Base-by-base conservation (phyloP, 2,329 filamentous ascomycete species). In the Dothidotthia symphoricarpi region DNA sequence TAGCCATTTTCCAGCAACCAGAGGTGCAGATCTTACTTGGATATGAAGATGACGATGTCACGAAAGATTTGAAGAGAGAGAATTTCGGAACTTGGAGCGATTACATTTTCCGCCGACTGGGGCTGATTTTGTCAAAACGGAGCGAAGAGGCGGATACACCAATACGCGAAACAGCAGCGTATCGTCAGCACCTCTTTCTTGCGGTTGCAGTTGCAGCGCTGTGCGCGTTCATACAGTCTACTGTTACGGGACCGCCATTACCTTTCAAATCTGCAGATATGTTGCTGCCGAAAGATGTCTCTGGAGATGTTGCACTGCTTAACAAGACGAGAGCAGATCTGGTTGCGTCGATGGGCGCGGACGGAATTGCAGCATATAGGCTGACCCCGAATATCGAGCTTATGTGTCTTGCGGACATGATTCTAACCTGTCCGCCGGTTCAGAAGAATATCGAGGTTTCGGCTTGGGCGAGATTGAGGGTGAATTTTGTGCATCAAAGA, bases 181-280 rank as follows among this genome's bases (percentile, higher is more conserved):
- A 71, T 41, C 64, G 57, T 14, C 68, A 69, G 39, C 55, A 68
- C 38, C 47, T 71, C 2, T 63, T 70, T 30, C 69, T 81, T 36
- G 70, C 79, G 29, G 70, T 85, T 24, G 86, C 81, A 8, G 70
- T 87, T 31, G 82, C 85, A 1, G 79, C 84, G 2, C 74, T 95
- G 9, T 78, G 88, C 57, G 80, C 83, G 9, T 96, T 95, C 61
- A 68, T 95, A 12, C 90, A 96, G 64, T 81, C 82, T 1, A 95
- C 88, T 61, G 86, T 94, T 36, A 95, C 90, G 3, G 90, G 90
- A 0, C 90, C 90, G 1, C 83, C 88, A 0, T 71, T 95, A n/a
- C 69, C 73, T 0, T 83, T 81, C 57, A 67, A 67, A 16, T 67
- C 76, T 3, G 68, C 75, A 3, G 67, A 75, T 10, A 47, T 70